phyloP scores from a whole-genome alignment of 2,329 filamentous ascomycete genomes.

The Claviceps monticola region DNA sequence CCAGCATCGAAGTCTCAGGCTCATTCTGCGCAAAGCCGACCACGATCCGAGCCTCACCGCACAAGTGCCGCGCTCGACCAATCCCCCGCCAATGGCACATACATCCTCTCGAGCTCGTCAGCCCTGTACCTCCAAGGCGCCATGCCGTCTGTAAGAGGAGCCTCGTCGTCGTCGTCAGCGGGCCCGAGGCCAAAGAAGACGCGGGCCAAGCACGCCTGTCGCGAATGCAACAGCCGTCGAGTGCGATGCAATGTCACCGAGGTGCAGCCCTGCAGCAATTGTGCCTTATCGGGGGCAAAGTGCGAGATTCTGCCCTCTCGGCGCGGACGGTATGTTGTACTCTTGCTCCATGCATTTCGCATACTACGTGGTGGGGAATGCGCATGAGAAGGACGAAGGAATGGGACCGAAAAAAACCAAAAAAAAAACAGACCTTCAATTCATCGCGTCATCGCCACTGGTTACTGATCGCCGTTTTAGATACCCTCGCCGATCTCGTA shows the following conservation, averaged over 20 bases:
- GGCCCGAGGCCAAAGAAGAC: slow-evolving; percentile 18
- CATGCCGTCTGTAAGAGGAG: background rate
- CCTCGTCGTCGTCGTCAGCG: background rate
- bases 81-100: background rate
- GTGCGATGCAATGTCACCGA: slow-evolving; percentile 24
- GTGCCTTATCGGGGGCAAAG: slow-evolving; percentile 11
- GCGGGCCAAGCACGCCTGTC: slow-evolving; percentile 22
- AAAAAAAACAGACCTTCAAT: background rate
- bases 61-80: background rate
- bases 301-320: slow-evolving; percentile 22
- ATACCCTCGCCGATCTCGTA: slow-evolving; percentile 13
- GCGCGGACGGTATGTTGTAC: slow-evolving; percentile 16
- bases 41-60: background rate
- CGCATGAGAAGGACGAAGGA: no score
- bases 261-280: slow-evolving; percentile 20
- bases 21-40: background rate
- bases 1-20: background rate
- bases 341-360: background rate
- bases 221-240: slow-evolving; percentile 20
- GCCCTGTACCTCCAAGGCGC: background rate
- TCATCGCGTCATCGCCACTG: background rate
- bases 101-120: background rate
- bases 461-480: slow-evolving; percentile 4
- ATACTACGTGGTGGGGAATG: background rate
- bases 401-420: no score